Percentiles rank a stretch among this genome's conserved stretches.
Evolutionary conservation across 352 stramenopile genomes (phyloP).

Genomic region (Aphanomyces invadans): DNA sequence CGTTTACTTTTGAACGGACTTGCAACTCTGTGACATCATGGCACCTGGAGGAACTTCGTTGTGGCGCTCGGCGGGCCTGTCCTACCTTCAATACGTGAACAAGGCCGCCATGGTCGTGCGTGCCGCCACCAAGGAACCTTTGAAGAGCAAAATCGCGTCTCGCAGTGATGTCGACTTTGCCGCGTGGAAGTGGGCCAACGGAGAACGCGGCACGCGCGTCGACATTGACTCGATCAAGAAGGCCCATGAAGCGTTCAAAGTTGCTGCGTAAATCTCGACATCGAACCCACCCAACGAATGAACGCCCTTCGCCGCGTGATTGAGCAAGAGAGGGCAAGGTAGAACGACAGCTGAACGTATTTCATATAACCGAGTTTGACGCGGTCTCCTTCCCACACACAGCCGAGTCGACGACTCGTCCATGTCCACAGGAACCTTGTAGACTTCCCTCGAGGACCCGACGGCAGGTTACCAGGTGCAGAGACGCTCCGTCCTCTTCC

Average conservation of each 20-base stretch:
- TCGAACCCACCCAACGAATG: not conserved
- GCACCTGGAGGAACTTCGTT: constrained; percentile 66
- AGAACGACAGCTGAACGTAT: constrained; percentile 23
- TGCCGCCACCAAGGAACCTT: constrained; percentile 72
- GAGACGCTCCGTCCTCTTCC: too few species aligned
- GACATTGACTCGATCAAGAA: constrained; percentile 78
- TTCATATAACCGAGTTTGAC: constrained; percentile 9
- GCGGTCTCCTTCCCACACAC: not conserved
- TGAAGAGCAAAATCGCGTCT: constrained; percentile 71
- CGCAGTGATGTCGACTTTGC: constrained; percentile 76
- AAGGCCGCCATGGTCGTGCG: constrained; percentile 68
- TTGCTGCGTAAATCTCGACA: constrained; percentile 3
- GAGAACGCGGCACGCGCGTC: constrained; percentile 66
- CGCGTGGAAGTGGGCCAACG: constrained; percentile 79
- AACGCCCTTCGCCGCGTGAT: not conserved
- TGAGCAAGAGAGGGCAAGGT: constrained; percentile 3
- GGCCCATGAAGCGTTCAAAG: constrained; percentile 65
- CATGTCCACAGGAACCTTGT: too few species aligned
- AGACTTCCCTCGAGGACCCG: too few species aligned
- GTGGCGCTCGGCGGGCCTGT: constrained; percentile 78
- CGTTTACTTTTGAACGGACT: constrained; percentile 21
- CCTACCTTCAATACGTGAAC: constrained; percentile 86
- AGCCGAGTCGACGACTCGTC: not conserved
- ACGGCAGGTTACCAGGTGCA: too few species aligned
- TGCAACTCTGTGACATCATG: constrained; percentile 8